These are phyloP conservation scores for Brasilioporus rufonigricans DNA, from an alignment of 768 basidiomycete species.

Conservation along the genomic window DNA sequence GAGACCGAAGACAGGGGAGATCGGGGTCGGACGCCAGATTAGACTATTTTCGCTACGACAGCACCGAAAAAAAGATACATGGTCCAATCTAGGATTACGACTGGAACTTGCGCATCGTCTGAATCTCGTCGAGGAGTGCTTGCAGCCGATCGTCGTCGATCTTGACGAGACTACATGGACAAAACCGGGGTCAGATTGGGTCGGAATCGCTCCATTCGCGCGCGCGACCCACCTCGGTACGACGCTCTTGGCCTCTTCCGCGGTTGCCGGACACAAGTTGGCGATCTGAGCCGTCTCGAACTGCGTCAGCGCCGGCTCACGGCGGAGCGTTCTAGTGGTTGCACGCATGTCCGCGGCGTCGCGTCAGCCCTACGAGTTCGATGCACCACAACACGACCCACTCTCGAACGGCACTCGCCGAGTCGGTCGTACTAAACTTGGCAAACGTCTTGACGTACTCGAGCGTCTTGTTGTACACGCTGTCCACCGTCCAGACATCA, in stretches of 20 bases:
- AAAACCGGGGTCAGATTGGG: neutral
- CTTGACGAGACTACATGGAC: constrained; percentile 65
- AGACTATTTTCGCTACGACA: constrained; percentile 9
- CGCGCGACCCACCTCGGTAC: constrained; percentile 65
- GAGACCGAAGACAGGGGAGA: too few relatives aligned
- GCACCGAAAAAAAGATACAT: neutral
- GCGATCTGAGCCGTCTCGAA: constrained; percentile 94
- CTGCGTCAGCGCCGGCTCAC: constrained; percentile 78
- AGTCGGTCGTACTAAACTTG: constrained; percentile 84
- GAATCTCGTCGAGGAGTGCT: constrained; percentile 79
- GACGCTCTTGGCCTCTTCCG: constrained; percentile 90
- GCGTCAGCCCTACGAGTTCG: neutral
- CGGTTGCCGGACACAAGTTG: constrained; percentile 82
- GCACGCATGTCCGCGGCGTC: neutral
- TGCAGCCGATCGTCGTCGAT: constrained; percentile 87
- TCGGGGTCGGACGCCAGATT: neutral
- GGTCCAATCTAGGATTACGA: constrained; percentile 39
- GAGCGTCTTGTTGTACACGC: constrained; percentile 90
- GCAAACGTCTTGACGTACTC: constrained; percentile 92
- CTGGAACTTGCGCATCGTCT: constrained; percentile 89
- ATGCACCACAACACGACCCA: constrained; percentile 35
- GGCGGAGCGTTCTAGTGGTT: constrained; percentile 62
- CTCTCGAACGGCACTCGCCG: constrained; percentile 85
- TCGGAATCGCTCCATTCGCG: too few relatives aligned
- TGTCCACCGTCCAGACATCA: constrained; percentile 26